These are phyloP conservation scores for Aegilops speltoides DNA, from an alignment of 176 grass and related monocot genomes.

Conservation along the genomic window DNA sequence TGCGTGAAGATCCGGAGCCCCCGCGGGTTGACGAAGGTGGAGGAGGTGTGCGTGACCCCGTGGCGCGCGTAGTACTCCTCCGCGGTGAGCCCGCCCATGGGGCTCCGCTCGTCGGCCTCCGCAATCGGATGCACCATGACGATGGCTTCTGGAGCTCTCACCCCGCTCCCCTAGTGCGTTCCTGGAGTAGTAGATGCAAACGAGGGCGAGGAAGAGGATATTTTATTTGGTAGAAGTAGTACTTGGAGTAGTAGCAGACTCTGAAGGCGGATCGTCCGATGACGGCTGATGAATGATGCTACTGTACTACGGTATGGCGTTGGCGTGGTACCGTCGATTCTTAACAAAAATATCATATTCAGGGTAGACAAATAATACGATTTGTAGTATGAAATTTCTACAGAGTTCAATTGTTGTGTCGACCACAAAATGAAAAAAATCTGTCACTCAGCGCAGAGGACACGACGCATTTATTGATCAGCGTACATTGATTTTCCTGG, in stretches of 20 bases:
- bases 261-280: neutral
- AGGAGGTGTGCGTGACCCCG: neutral
- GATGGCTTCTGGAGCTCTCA: neutral
- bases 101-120: constrained; percentile 80
- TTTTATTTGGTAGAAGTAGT: no score
- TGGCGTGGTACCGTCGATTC: neutral
- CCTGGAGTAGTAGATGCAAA: neutral
- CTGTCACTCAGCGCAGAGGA: neutral
- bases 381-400: no score
- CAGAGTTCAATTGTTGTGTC: no score
- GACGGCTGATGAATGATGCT: neutral
- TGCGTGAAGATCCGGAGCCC: constrained; percentile 14
- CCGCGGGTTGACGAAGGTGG: neutral
- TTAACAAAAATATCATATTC: no score
- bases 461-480: neutral
- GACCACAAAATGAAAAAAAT: neutral
- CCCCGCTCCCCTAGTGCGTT: neutral
- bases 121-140: constrained; percentile 63
- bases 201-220: neutral
- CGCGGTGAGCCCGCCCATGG: constrained; percentile 32
- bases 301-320: neutral
- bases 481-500: neutral
- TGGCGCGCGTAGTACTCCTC: constrained; percentile 11
- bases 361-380: no score
- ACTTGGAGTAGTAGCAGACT: neutral